Base-by-base conservation (phyloP, 2,329 filamentous ascomycete species). In the Alternaria tenuissima region DNA sequence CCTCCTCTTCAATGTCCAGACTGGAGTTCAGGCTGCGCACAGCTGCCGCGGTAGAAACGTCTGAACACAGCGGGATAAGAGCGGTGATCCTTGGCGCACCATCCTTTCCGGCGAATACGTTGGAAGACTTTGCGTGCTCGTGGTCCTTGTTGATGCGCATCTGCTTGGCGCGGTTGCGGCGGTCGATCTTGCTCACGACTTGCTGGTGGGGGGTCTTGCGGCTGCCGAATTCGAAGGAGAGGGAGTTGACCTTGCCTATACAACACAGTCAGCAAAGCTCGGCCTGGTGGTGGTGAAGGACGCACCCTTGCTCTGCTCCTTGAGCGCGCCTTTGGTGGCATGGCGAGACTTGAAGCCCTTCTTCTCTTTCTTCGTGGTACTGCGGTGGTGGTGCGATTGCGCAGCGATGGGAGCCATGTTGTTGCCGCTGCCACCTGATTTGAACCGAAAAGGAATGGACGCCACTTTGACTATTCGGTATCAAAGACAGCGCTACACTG, bases 161-260 rank as follows among this genome's bases (percentile, higher is more conserved):
- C 83, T 99, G 95, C 80, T 94, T 94, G 70, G 93, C 92, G 83
- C 96, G 93, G 80, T 99, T 98, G 71, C 93, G 89, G 61, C 95
- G 91, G 80, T 97, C 93, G 78, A 99, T 87, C 81, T 98, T 99
- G 60, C 93, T 96, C 92, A 97, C 94, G 81, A 97, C 88, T 82
- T 97, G 93, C 78, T 99, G 95, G 78, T 97, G 93, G 56, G 92
- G 92, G 16, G 94, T 97, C 80, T 92, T 96, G 74, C 94, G 89
- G 71, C 85, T 84, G 62, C 90, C 89, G 71, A 86, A 88, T 75
- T 96, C 91, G 72, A 87, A 52, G 4, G 58, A 61, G 20, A 61
- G 58, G 56, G 85, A 76, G 70, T 89, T 89, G 51, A 94, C 86
- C 79, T 95, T 95, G 76, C 94, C 92, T 95, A 63, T 38, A 46